These are phyloP conservation scores for Myriosclerotinia curreyana DNA, from an alignment of 2,329 filamentous ascomycete species.

Conservation along the genomic window DNA sequence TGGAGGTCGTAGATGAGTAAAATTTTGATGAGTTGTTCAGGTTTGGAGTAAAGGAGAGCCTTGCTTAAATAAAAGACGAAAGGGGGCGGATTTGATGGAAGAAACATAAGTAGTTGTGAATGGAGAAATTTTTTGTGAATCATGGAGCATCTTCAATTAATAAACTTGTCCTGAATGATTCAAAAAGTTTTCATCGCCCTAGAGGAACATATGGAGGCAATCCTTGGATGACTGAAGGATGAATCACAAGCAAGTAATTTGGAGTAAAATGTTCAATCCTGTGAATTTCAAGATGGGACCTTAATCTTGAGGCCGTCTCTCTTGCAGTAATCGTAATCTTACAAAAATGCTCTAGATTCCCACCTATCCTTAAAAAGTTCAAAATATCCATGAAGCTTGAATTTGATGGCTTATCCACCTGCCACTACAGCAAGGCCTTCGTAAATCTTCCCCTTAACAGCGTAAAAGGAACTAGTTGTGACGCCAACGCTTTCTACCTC, in stretches of 20 bases:
- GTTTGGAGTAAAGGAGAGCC: background rate
- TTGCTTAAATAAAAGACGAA: background rate
- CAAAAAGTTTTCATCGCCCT: background rate
- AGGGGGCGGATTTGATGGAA: background rate
- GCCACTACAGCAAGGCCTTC: conserved; percentile 83
- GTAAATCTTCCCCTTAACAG: conserved; percentile 88
- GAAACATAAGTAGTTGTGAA: conserved; percentile 2
- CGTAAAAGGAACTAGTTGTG: conserved; percentile 69
- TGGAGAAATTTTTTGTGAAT: conserved; percentile 3
- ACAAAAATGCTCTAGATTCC: conserved; percentile 22
- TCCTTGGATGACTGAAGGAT: background rate
- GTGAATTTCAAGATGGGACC: background rate
- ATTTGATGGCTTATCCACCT: conserved; percentile 22
- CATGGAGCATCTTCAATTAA: conserved; percentile 3
- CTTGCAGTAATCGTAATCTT: background rate
- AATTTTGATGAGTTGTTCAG: background rate
- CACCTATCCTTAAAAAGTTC: background rate
- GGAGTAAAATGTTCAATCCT: background rate
- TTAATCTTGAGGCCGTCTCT: conserved; percentile 13
- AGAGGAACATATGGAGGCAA: background rate
- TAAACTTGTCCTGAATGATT: background rate
- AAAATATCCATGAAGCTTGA: background rate
- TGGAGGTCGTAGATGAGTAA: background rate
- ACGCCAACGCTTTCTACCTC: conserved; percentile 78
- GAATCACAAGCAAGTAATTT: background rate